These are phyloP conservation scores for Hamigera avellanea DNA, from an alignment of 495 filamentous ascomycete genomes.

Conservation along the genomic window DNA sequence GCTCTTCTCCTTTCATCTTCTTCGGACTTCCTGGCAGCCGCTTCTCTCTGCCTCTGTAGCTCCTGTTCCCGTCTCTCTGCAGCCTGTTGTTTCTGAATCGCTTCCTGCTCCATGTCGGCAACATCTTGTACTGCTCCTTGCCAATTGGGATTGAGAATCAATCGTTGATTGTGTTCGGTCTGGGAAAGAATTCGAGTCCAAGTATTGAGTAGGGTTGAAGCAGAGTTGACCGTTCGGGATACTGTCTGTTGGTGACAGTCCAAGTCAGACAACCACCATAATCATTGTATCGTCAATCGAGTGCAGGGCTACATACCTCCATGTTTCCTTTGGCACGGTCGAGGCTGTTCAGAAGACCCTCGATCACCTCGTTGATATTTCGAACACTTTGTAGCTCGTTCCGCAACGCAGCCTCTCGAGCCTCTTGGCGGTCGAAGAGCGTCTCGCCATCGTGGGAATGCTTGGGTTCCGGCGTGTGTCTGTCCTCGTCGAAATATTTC, in stretches of 20 bases:
- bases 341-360: slow-evolving; percentile 68
- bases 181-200: slow-evolving; percentile 94
- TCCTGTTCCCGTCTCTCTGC: slow-evolving; percentile 63
- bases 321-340: slow-evolving; percentile 81
- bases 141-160: slow-evolving; percentile 83
- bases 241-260: slow-evolving; percentile 52
- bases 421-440: slow-evolving; percentile 54
- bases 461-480: slow-evolving; percentile 24
- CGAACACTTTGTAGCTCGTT: slow-evolving; percentile 72
- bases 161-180: slow-evolving; percentile 90
- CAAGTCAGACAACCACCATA: not conserved
- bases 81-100: slow-evolving; percentile 53
- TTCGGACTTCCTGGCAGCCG: slow-evolving; percentile 54
- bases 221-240: slow-evolving; percentile 69
- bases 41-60: slow-evolving; percentile 63
- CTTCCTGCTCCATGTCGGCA: slow-evolving; percentile 70
- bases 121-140: slow-evolving; percentile 79
- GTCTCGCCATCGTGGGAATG: slow-evolving; percentile 36
- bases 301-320: slow-evolving; percentile 45
- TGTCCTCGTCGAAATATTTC: slow-evolving; percentile 17
- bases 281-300: not conserved
- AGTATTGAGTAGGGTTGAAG: slow-evolving; percentile 88
- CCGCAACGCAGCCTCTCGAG: slow-evolving; percentile 59
- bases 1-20: slow-evolving; percentile 53
- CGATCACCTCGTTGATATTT: slow-evolving; percentile 77